phyloP scores from a whole-genome alignment of 2,329 filamentous ascomycete species.

The Lecanicillium sp. region DNA sequence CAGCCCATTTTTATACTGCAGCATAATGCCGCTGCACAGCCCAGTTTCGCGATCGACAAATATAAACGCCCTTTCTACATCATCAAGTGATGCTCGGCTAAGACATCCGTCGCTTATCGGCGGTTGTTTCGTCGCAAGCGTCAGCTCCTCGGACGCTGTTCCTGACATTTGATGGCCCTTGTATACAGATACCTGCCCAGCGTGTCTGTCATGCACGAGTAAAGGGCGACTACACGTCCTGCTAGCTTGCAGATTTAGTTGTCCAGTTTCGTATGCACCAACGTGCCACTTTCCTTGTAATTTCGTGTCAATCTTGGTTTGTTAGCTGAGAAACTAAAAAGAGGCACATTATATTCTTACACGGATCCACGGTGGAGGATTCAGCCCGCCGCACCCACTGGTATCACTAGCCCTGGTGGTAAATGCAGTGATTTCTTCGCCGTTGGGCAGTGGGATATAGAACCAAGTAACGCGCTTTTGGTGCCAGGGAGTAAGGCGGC shows the following conservation, averaged over 20 bases:
- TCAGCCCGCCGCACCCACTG: background rate
- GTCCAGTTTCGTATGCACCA: background rate
- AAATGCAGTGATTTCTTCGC: conserved; percentile 1
- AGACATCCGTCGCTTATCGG: background rate
- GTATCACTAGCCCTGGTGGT: background rate
- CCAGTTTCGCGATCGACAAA: background rate
- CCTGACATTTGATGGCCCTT: background rate
- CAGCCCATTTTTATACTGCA: background rate
- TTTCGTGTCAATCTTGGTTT: background rate
- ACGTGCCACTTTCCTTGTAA: background rate
- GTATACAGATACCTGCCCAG: background rate
- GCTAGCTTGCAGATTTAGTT: background rate
- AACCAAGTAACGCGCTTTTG: conserved; percentile 2
- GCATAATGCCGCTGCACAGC: conserved; percentile 3
- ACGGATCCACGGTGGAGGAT: too few relatives aligned
- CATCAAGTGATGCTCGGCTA: background rate
- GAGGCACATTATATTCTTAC: background rate
- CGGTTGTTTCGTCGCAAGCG: background rate
- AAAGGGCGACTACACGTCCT: background rate
- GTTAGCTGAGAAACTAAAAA: background rate
- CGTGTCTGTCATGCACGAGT: background rate
- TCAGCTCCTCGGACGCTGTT: background rate
- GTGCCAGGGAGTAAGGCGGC: conserved; percentile 1
- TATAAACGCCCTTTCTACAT: background rate
- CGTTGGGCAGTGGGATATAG: conserved; percentile 2